phyloP scores from a whole-genome alignment of 2,329 filamentous ascomycete genomes.

The Talaromyces sp. region DNA sequence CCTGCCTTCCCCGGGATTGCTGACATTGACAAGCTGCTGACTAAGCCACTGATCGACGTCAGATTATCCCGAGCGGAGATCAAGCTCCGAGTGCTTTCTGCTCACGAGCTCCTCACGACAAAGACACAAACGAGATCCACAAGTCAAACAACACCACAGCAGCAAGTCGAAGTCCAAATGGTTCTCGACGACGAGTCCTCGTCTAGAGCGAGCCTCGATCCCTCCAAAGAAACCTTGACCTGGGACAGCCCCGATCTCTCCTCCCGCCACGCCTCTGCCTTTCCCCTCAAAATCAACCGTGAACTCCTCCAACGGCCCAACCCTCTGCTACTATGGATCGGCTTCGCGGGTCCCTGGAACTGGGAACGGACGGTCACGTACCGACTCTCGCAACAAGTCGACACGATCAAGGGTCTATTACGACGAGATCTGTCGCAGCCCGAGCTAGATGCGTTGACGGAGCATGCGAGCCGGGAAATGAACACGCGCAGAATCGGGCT shows the following conservation, averaged over 20 bases:
- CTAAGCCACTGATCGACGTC: not conserved
- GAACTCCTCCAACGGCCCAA: constrained; percentile 15
- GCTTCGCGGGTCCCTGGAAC: constrained; percentile 2
- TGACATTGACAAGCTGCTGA: not conserved
- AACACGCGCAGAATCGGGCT: constrained; percentile 11
- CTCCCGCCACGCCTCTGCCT: constrained; percentile 14
- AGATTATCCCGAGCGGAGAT: not conserved
- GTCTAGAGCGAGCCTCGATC: not conserved
- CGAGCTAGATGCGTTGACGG: constrained; percentile 13
- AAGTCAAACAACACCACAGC: too few species aligned
- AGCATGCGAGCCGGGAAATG: constrained; percentile 15
- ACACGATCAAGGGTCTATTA: constrained; percentile 2
- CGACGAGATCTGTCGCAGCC: constrained; percentile 14
- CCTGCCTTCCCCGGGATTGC: not conserved
- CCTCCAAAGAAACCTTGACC: constrained; percentile 9
- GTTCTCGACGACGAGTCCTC: constrained; percentile 9
- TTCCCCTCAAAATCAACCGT: constrained; percentile 15
- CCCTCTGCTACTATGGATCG: constrained; percentile 7
- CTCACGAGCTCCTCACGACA: not conserved
- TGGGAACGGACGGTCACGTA: constrained; percentile 13
- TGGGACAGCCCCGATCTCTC: constrained; percentile 17
- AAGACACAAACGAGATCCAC: not conserved
- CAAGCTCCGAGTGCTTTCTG: constrained; percentile 1
- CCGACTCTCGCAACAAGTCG: constrained; percentile 8
- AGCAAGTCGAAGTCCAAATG: constrained; percentile 9